A percentile compares a stretch with the other conserved stretches of the same genome.
Conservation (phyloP, 768 basidiomycete genomes). For the Terana coerulea region DNA sequence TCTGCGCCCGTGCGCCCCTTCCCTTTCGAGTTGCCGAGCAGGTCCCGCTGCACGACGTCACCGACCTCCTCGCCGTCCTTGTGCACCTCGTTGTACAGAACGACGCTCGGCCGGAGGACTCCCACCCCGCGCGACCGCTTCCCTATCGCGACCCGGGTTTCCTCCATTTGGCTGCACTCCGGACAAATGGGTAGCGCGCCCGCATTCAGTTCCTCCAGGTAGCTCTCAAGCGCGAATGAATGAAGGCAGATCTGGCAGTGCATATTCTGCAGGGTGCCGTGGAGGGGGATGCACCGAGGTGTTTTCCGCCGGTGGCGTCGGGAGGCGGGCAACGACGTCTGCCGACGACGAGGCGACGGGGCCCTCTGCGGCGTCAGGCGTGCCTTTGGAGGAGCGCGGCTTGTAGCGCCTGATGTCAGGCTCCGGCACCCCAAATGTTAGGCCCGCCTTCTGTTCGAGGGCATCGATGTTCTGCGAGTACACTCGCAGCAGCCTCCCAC, state of each 20-base stretch:
- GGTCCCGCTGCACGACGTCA: constrained; percentile 74
- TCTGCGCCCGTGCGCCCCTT: constrained; percentile 75
- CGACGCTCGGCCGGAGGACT: constrained; percentile 78
- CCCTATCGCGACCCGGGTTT: constrained; percentile 65
- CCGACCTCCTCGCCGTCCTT: constrained; percentile 86
- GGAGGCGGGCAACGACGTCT: constrained; percentile 31
- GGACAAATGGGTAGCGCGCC: constrained; percentile 77
- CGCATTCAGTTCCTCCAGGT: constrained; percentile 53
- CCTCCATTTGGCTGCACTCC: constrained; percentile 66
- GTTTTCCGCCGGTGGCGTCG: constrained; percentile 52
- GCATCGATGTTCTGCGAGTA: constrained; percentile 96
- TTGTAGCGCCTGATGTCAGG: constrained; percentile 56
- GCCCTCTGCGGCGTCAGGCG: constrained; percentile 11
- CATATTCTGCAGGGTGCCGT: constrained; percentile 77
- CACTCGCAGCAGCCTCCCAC: constrained; percentile 74
- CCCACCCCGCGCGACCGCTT: constrained; percentile 82
- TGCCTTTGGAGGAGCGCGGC: constrained; percentile 40
- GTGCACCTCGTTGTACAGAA: constrained; percentile 88
- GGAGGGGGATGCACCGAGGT: constrained; percentile 85
- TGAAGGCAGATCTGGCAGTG: constrained; percentile 81
- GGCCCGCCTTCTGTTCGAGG: constrained; percentile 81
- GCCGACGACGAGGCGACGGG: constrained; percentile 11
- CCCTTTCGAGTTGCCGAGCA: constrained; percentile 58
- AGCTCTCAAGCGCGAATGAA: constrained; percentile 59
- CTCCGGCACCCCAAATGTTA: constrained; percentile 81